Conservation (phyloP, 495 filamentous ascomycete species). For the Cladorrhinum samala region DNA sequence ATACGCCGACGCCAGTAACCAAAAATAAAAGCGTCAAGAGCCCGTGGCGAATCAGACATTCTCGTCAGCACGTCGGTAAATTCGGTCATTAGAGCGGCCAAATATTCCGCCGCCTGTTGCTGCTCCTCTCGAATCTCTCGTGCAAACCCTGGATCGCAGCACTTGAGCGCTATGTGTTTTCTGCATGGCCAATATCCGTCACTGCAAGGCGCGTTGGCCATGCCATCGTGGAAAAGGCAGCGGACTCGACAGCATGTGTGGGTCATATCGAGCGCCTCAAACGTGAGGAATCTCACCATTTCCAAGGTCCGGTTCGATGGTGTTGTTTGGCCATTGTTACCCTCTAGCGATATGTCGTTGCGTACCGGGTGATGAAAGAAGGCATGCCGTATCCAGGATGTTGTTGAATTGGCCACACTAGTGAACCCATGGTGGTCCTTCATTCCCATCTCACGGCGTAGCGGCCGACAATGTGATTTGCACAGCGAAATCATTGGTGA, state of each 20-base stretch:
- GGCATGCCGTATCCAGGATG: background rate
- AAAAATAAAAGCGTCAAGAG: background rate
- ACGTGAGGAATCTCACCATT: background rate
- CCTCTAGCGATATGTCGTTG: too few species aligned
- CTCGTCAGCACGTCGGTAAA: background rate
- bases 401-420: too few species aligned
- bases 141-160: background rate
- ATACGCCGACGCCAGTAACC: background rate
- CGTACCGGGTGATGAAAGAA: background rate
- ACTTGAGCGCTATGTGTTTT: background rate
- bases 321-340: too few species aligned
- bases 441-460: background rate
- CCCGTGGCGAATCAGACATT: background rate
- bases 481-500: background rate
- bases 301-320: background rate
- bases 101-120: background rate
- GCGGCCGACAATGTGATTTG: background rate
- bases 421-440: too few species aligned
- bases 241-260: background rate
- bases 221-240: background rate
- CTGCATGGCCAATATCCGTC: background rate
- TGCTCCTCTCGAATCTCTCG: background rate
- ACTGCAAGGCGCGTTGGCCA: background rate
- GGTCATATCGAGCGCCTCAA: background rate
- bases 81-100: background rate